phyloP scores from a whole-genome alignment of 257 asterid genomes.

The Primulina tabacum region DNA sequence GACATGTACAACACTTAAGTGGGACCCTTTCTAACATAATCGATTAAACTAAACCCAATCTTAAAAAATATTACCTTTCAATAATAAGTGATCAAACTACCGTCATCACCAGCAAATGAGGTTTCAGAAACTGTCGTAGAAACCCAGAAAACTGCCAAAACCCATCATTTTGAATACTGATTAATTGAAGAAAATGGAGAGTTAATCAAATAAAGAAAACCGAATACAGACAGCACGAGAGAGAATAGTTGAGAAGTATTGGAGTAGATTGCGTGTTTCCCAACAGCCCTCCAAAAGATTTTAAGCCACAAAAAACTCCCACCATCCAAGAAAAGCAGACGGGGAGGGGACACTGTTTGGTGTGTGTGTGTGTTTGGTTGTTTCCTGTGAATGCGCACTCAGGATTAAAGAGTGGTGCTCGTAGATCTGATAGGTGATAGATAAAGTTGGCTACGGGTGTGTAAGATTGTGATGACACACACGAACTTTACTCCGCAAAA shows the following conservation, averaged over 20 bases:
- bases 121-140: constrained; percentile 18
- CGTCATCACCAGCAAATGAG: constrained; percentile 29
- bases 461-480: constrained; percentile 28
- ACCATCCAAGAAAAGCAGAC: background rate
- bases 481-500: constrained; percentile 31
- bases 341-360: background rate
- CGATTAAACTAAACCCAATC: background rate
- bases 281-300: constrained; percentile 31
- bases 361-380: background rate
- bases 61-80: constrained; percentile 4
- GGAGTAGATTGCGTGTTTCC: constrained; percentile 38
- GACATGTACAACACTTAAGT: background rate
- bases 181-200: constrained; percentile 25
- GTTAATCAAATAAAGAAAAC: background rate
- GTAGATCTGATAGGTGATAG: constrained; percentile 14
- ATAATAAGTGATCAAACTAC: constrained; percentile 31
- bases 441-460: background rate
- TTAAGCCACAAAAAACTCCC: constrained; percentile 8
- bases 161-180: background rate
- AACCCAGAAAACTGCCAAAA: background rate
- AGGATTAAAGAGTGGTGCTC: background rate
- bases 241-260: background rate
- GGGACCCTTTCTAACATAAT: constrained; percentile 7
- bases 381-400: background rate
- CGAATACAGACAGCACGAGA: background rate